phyloP scores from a whole-genome alignment of 140 eudicot species.

The Anethum foeniculum region DNA sequence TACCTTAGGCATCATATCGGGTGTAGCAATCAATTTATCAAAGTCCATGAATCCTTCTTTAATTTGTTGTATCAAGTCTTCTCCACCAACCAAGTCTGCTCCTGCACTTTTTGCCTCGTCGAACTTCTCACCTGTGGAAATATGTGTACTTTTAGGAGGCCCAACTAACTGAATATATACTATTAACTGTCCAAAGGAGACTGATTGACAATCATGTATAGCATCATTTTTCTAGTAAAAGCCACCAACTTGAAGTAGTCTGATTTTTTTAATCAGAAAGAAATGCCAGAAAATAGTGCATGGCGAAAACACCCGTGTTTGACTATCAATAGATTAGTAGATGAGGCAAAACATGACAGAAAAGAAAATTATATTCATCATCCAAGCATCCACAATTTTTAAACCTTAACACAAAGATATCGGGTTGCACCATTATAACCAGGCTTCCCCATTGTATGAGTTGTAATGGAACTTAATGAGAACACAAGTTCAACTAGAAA shows the following conservation, averaged over 20 bases:
- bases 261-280: not conserved
- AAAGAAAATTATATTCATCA: not conserved
- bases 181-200: not conserved
- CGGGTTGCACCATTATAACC: not conserved
- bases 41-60: slow-evolving; percentile 94
- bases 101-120: slow-evolving; percentile 97
- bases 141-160: slow-evolving; percentile 8
- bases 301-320: not conserved
- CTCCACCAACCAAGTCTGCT: slow-evolving; percentile 96
- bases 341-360: not conserved
- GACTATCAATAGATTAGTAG: not conserved
- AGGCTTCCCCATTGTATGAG: not conserved
- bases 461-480: not conserved
- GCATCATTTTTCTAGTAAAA: not conserved
- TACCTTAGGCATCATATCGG: slow-evolving; percentile 99
- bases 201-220: not conserved
- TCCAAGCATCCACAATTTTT: not conserved
- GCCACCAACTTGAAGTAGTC: not conserved
- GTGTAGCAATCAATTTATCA: slow-evolving; percentile 89
- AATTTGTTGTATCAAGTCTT: slow-evolving; percentile 80
- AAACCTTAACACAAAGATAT: not conserved
- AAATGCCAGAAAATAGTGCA: not conserved
- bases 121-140: slow-evolving; percentile 68
- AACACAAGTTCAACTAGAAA: not conserved
- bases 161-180: slow-evolving; percentile 4